Conservation (phyloP, 2,329 filamentous ascomycete species). For the Aureobasidium namibiae region DNA sequence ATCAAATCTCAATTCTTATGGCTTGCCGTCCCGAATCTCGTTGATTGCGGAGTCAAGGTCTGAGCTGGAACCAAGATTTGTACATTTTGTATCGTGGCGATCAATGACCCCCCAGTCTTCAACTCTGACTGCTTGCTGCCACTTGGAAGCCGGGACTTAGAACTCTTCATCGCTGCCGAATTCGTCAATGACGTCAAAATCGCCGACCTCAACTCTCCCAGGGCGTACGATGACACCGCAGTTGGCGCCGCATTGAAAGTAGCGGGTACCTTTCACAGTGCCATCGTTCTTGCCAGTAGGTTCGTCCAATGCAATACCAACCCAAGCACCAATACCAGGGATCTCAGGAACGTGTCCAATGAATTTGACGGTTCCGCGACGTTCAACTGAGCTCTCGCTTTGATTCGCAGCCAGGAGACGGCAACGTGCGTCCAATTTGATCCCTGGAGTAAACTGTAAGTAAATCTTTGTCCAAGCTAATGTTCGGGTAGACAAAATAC, state of each 20-base stretch:
- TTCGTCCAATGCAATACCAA: constrained; percentile 67
- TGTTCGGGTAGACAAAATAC: constrained; percentile 24
- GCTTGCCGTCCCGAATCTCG: not conserved
- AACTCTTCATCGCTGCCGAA: constrained; percentile 71
- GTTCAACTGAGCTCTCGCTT: constrained; percentile 26
- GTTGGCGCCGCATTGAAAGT: constrained; percentile 63
- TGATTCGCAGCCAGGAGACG: constrained; percentile 54
- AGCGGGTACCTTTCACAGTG: constrained; percentile 55
- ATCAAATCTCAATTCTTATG: not conserved
- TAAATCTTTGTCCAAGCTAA: not conserved
- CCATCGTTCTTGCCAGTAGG: constrained; percentile 79
- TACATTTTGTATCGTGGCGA: not conserved
- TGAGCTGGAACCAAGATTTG: not conserved
- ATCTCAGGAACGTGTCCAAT: constrained; percentile 70
- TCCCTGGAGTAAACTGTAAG: constrained; percentile 25
- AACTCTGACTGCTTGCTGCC: not conserved
- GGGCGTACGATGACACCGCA: constrained; percentile 72
- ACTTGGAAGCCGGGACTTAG: constrained; percentile 16
- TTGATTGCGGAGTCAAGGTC: not conserved
- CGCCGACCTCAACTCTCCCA: constrained; percentile 67
- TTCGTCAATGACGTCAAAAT: constrained; percentile 59
- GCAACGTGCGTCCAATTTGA: constrained; percentile 35
- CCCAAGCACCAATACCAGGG: constrained; percentile 54
- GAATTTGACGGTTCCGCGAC: constrained; percentile 62
- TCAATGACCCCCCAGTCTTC: not conserved